Evolutionary conservation across 163 green algal species (phyloP).

Genomic region (Scenedesmus sp.): DNA sequence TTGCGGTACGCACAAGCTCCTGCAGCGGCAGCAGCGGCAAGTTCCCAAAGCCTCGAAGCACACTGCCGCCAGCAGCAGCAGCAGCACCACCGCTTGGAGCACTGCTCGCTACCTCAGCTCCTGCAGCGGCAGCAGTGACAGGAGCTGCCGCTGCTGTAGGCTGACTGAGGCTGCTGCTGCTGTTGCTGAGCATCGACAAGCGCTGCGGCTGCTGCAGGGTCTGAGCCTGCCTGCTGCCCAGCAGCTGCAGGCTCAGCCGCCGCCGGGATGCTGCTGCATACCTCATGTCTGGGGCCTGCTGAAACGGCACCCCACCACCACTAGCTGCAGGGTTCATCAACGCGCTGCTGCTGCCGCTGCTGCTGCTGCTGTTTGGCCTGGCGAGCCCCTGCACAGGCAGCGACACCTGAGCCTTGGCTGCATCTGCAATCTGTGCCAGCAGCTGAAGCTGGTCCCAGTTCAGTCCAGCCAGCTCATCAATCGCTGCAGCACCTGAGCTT

Average conservation of each 20-base stretch:
- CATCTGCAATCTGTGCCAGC: constrained; percentile 44
- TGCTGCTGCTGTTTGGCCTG: background rate
- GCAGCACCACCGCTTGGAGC: background rate
- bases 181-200: background rate
- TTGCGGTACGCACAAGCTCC: background rate
- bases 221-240: background rate
- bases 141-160: background rate
- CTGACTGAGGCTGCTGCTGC: background rate
- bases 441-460: constrained; percentile 31
- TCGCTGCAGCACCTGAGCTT: background rate
- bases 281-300: background rate
- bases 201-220: background rate
- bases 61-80: background rate
- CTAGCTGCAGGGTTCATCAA: background rate
- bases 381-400: background rate
- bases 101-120: background rate
- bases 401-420: constrained; percentile 45
- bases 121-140: background rate
- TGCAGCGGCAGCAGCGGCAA: background rate
- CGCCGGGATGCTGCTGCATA: background rate
- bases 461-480: background rate
- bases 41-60: background rate
- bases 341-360: background rate
- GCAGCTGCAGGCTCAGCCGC: background rate
- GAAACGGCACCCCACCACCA: background rate